Evolutionary conservation across 106 monocot genomes (phyloP), one percentile per base, ranked within the genome.

Genomic region (Apostasia ramifera): DNA sequence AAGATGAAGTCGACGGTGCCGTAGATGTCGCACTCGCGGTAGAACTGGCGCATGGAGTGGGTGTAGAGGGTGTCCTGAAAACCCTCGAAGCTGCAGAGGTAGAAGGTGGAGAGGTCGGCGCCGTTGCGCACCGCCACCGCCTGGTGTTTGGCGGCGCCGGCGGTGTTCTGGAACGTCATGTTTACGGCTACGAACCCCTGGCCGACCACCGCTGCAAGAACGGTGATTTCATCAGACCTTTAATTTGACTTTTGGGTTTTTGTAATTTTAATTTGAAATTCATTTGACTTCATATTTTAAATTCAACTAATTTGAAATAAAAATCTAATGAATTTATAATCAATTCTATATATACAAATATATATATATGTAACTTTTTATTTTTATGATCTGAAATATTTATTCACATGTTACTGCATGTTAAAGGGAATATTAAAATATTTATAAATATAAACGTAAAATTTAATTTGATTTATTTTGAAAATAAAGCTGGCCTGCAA

Each of bases 1-100:
- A 94, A 94, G 64, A 94, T 81, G 85, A 68, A 91, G 70, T 94
- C 94, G 1, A 94, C 87, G 1, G 94, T 94, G 61, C 91, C 94
- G 73, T 85, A 86, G 60, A 91, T 73, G 79, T 86, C 84, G 73
- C 93, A 93, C 0, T 79, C 79, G 8, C 79, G 47, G 81, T 89
- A 93, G 83, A 93, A 89, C 44, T 93, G 93, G 5, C 93, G 49
- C 76, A 93, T 63, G 40, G 93, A 86, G 78, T 89, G 86, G 40
- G 86, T 68, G 70, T 93, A 93, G 11, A 93, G 80, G 1, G 93
- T 93, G 81, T 91, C 94, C 59, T 94, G 94, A 74, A 83, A 90
- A 2, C 78, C 87, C 7, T 87, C 87, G 63, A 91, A 83, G 77
- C 90, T 90, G 84, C 90, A 88, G 60, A 14, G 53, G 73, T 91